Evolutionary conservation across 139 green algal species (phyloP).

Genomic region (Chlamydomonas incerta): DNA sequence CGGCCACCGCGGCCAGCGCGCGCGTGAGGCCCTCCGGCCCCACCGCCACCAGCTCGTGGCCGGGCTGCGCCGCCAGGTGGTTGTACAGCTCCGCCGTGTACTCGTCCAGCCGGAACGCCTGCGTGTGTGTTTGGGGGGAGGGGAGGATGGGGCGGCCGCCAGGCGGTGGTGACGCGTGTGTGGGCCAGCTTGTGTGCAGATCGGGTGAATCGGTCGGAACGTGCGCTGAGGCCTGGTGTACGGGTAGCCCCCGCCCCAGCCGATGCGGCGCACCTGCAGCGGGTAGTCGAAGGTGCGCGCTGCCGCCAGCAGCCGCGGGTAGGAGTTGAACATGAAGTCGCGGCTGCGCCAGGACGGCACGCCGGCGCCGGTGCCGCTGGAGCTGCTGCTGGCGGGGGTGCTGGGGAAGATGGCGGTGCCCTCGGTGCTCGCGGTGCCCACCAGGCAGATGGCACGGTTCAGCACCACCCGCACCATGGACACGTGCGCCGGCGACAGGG

Average conservation of each 20-base stretch:
- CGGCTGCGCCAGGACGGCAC: neutral
- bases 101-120: conserved; percentile 15
- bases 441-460: conserved; percentile 22
- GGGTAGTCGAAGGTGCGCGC: conserved; percentile 26
- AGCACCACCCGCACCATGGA: neutral
- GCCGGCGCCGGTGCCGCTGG: neutral
- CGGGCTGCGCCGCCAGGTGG: conserved; percentile 4
- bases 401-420: neutral
- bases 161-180: no score
- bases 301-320: conserved; percentile 15
- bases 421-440: neutral
- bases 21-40: conserved; percentile 31
- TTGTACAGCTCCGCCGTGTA: conserved; percentile 25
- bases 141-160: no score
- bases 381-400: neutral
- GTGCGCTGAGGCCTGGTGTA: no score
- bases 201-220: no score
- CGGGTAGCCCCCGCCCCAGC: no score
- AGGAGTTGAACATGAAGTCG: conserved; percentile 37
- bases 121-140: no score
- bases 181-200: no score
- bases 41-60: conserved; percentile 28
- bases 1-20: neutral
- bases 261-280: neutral
- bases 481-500: neutral